Evolutionary conservation across 2,329 filamentous ascomycete genomes (phyloP).

Genomic region (Neocucurbitaria cava): DNA sequence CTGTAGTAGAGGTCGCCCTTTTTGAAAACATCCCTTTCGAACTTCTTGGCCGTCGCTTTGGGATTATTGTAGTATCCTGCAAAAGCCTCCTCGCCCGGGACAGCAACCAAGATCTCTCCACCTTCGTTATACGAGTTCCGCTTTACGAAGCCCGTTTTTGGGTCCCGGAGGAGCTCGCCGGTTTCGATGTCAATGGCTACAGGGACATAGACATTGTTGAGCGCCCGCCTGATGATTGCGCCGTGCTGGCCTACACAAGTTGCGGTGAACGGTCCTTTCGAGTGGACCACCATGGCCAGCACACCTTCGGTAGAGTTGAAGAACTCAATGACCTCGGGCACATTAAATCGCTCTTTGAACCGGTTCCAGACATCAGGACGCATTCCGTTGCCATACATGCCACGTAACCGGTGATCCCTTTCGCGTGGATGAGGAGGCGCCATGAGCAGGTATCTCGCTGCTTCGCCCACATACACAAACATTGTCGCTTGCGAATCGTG

Average conservation of each 20-base stretch:
- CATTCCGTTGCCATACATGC: constrained; percentile 71
- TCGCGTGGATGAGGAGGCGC: constrained; percentile 68
- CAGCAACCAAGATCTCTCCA: constrained; percentile 74
- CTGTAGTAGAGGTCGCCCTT: constrained; percentile 56
- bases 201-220: constrained; percentile 65
- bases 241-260: constrained; percentile 75
- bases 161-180: constrained; percentile 69
- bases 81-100: constrained; percentile 56
- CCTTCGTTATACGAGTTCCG: constrained; percentile 69
- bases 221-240: constrained; percentile 60
- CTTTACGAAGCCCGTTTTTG: constrained; percentile 69
- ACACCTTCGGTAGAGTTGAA: constrained; percentile 79
- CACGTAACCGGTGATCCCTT: constrained; percentile 62
- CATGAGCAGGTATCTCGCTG: constrained; percentile 73
- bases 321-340: constrained; percentile 72
- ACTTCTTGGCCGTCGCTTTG: constrained; percentile 66
- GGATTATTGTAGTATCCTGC: constrained; percentile 72
- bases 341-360: constrained; percentile 68
- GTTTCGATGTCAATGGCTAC: constrained; percentile 72
- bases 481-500: constrained; percentile 70
- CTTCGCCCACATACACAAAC: constrained; percentile 81
- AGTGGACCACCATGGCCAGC: constrained; percentile 62
- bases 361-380: constrained; percentile 71
- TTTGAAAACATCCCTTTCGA: constrained; percentile 52
- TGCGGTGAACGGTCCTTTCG: constrained; percentile 62